phyloP scores from a whole-genome alignment of 495 filamentous ascomycete genomes.

The Penicillium paxilli region DNA sequence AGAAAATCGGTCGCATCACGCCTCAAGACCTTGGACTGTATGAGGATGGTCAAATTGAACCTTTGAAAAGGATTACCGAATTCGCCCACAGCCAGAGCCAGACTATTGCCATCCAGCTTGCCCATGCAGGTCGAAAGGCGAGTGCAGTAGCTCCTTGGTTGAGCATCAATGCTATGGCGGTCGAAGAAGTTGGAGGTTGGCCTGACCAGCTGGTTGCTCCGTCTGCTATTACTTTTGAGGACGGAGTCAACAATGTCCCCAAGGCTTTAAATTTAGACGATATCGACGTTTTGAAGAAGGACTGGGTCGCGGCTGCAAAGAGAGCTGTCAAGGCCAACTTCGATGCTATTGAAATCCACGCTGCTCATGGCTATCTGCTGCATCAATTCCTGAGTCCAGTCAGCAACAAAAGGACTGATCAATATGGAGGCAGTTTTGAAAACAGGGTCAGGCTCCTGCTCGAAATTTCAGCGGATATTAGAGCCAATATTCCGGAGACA shows the following conservation, averaged over 20 bases:
- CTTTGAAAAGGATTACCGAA: slow-evolving; percentile 57
- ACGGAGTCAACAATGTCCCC: slow-evolving; percentile 48
- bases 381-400: slow-evolving; percentile 63
- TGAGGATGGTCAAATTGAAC: slow-evolving; percentile 66
- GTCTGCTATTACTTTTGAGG: slow-evolving; percentile 50
- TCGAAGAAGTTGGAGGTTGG: slow-evolving; percentile 60
- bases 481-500: slow-evolving; percentile 51
- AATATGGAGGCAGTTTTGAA: slow-evolving; percentile 63
- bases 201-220: slow-evolving; percentile 57
- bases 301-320: slow-evolving; percentile 54
- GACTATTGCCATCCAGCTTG: slow-evolving; percentile 67
- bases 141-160: slow-evolving; percentile 69
- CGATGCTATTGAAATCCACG: slow-evolving; percentile 58
- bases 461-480: slow-evolving; percentile 57
- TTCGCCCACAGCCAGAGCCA: slow-evolving; percentile 67
- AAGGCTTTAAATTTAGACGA: slow-evolving; percentile 54
- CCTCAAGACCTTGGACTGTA: slow-evolving; percentile 69
- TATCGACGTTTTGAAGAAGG: slow-evolving; percentile 57
- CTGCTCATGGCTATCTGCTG: slow-evolving; percentile 65
- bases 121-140: slow-evolving; percentile 74
- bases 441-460: slow-evolving; percentile 57
- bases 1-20: slow-evolving; percentile 67
- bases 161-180: slow-evolving; percentile 40
- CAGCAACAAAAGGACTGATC: slow-evolving; percentile 59
- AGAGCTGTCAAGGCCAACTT: slow-evolving; percentile 57